Percentiles rank a stretch among this genome's conserved stretches.
These are phyloP conservation scores for Erythrobasidium hasegawianum DNA, from an alignment of 1,284 basidiomycete genomes.

Conservation along the genomic window DNA sequence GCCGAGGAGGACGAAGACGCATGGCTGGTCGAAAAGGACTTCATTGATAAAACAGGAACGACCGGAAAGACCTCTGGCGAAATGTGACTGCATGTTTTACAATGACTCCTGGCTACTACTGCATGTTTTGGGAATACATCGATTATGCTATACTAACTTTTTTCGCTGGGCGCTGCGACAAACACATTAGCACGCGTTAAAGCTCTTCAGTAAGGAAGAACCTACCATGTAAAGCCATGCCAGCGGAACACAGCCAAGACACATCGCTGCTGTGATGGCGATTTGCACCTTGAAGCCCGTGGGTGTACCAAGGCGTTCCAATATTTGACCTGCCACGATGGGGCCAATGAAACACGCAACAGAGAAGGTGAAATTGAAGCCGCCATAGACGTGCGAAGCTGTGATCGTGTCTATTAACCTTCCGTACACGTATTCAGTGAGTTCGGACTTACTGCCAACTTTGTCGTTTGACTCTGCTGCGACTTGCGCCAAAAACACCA, in stretches of 20 bases:
- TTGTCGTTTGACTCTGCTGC: slow-evolving; percentile 18
- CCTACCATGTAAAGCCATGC: slow-evolving; percentile 32
- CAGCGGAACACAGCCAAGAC: slow-evolving; percentile 20
- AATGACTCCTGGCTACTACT: no score
- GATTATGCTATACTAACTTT: no score
- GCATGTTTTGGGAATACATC: no score
- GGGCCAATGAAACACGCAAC: slow-evolving; percentile 27
- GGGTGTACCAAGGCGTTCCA: slow-evolving; percentile 13
- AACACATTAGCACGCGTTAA: no score
- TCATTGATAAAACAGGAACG: slow-evolving; percentile 8
- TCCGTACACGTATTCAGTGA: no score
- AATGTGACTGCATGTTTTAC: neutral
- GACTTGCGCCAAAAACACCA: slow-evolving; percentile 26
- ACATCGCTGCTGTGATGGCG: slow-evolving; percentile 9
- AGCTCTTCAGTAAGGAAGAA: no score
- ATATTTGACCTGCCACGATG: slow-evolving; percentile 28
- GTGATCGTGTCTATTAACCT: no score
- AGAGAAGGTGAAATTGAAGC: slow-evolving; percentile 30
- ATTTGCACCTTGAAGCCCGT: slow-evolving; percentile 32
- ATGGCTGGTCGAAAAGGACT: neutral
- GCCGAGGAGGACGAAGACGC: slow-evolving; percentile 18
- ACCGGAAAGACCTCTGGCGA: neutral
- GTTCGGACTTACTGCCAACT: slow-evolving; percentile 7
- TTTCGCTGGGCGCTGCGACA: no score
- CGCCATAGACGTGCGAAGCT: slow-evolving; percentile 29